Percentiles rank a stretch among this genome's conserved stretches.
These are phyloP conservation scores for Macrophomina pseudophaseolina DNA, from an alignment of 2,329 filamentous ascomycete species.

Conservation along the genomic window DNA sequence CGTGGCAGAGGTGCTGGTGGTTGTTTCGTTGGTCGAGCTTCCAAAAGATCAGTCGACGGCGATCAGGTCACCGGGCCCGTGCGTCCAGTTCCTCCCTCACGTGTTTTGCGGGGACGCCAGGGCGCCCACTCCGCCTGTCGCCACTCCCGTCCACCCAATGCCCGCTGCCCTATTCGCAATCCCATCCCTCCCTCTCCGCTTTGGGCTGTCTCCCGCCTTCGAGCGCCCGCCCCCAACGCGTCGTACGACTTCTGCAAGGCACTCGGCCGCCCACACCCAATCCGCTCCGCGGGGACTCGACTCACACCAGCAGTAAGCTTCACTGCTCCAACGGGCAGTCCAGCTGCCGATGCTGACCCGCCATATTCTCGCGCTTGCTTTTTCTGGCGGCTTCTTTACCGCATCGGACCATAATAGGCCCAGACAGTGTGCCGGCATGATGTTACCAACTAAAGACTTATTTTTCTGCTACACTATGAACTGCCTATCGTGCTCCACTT, in stretches of 20 bases:
- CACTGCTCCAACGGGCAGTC: background rate
- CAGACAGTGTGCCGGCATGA: background rate
- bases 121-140: conserved; percentile 3
- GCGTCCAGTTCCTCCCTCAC: conserved; percentile 4
- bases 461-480: background rate
- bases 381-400: background rate
- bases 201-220: conserved; percentile 4
- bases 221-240: background rate
- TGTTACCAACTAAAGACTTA: background rate
- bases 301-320: background rate
- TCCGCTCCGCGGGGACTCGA: background rate
- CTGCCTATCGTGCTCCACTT: background rate
- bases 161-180: conserved; percentile 12
- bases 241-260: conserved; percentile 17
- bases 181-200: conserved; percentile 1
- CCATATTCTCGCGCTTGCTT: background rate
- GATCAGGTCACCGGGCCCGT: conserved; percentile 25
- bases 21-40: conserved; percentile 11
- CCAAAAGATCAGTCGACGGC: conserved; percentile 24
- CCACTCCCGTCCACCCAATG: conserved; percentile 14
- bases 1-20: conserved; percentile 16
- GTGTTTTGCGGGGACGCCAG: conserved; percentile 21
- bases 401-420: conserved; percentile 2
- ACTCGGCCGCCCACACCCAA: background rate
- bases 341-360: conserved; percentile 10